Evolutionary conservation across 148 eudicot genomes (phyloP), one percentile per base, ranked within the genome.

Genomic region (Rhododendron vialii): DNA sequence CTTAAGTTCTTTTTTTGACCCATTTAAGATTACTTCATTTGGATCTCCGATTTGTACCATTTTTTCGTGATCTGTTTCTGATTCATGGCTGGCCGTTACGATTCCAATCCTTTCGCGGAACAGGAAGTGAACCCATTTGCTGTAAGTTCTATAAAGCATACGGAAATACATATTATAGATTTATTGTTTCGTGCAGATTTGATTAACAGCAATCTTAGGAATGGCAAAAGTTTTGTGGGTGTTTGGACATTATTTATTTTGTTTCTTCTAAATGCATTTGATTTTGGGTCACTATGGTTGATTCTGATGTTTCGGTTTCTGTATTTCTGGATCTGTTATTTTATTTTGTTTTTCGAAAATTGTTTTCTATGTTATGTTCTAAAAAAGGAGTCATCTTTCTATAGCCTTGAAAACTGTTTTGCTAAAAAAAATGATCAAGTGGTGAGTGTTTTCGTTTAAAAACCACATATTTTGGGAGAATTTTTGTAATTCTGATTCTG

Each of bases 71-170:
- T 84, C 67, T 84, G 69, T 26, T 55, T 77, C 75, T 26, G 38
- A 55, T 17, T 57, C 75, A 91, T 91, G 93, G 93, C 90, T 30
- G 84, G 91, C 47, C 87, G 89, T 84, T 85, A 87, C 87, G 92
- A 94, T 85, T 69, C 92, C n/a, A 93, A 92, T 85, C 93, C 93
- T n/a, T 93, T 92, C 38, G 92, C 83, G 7, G 95, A 92, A 47
- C 95, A 93, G 35, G 93, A 94, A 86, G 88, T 91, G 74, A 94
- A 94, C 81, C 98, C 98, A 30, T 94, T 94, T 71, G 88, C 98
- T 85, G 98, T 94, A 85, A 88, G 84, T 85, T 82, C 43, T 8
- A 12, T 45, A 45, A 74, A 51, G 14, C 43, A 22, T 20, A 22
- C 7, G n/a, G 83, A 59, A 77, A 12, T 73, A 20, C n/a, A 33